These are phyloP conservation scores for Torrubiellomyces zombiae DNA, from an alignment of 2,329 filamentous ascomycete genomes.

Conservation along the genomic window DNA sequence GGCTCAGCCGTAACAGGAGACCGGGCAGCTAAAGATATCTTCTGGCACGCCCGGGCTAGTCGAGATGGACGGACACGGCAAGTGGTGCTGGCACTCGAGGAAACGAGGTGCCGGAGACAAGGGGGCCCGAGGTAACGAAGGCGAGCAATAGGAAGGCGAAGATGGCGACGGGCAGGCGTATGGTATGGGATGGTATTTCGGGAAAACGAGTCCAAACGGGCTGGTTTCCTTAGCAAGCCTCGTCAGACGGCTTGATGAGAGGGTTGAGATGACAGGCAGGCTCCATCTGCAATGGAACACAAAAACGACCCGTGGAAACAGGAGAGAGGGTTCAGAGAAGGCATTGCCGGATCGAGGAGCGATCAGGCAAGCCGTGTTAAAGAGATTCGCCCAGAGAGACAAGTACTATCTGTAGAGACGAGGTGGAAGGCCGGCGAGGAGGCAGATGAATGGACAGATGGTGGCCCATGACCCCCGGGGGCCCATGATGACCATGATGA, in stretches of 20 bases:
- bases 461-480: conserved; percentile 3
- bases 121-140: too few species aligned
- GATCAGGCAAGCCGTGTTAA: conserved; percentile 1
- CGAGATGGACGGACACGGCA: conserved; percentile 9
- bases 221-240: conserved; percentile 6
- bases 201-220: too few species aligned
- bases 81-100: conserved; percentile 15
- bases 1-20: too few species aligned
- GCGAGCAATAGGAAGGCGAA: conserved; percentile 2
- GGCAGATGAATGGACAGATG: conserved; percentile 2
- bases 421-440: too few species aligned
- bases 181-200: too few species aligned
- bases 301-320: conserved; percentile 5
- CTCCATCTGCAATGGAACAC: conserved; percentile 10
- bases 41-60: too few species aligned
- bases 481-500: too few species aligned
- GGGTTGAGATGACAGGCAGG: conserved; percentile 7
- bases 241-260: conserved; percentile 6
- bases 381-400: conserved; percentile 1
- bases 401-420: too few species aligned
- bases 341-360: conserved; percentile 4
- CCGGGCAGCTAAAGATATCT: too few species aligned
- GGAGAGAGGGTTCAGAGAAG: too few species aligned
- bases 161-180: too few species aligned
- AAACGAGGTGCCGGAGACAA: too few species aligned